Evolutionary conservation across 495 filamentous ascomycete species (phyloP).

Genomic region (Penicillium goetzii): DNA sequence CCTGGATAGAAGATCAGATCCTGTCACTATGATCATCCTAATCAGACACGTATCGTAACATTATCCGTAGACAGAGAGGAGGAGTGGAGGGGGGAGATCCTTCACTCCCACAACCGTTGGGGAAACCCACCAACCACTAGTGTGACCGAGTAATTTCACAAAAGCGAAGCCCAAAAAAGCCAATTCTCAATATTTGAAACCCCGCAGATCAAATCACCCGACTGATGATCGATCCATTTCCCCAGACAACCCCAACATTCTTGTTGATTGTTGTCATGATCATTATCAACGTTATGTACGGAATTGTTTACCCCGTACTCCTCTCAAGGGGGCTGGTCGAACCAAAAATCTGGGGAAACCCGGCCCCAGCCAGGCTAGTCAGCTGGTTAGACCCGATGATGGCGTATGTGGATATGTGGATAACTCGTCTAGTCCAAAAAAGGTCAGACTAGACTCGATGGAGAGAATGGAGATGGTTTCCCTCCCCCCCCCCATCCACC

Average conservation of each 20-base stretch:
- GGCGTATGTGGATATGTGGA: neutral
- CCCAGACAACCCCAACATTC: neutral
- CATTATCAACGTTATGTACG: neutral
- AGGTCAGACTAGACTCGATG: neutral
- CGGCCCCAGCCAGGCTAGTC: slow-evolving; percentile 9
- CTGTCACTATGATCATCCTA: neutral
- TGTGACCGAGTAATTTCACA: neutral
- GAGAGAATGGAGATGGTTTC: neutral
- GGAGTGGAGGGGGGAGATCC: neutral
- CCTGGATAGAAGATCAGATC: neutral
- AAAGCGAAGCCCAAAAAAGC: neutral
- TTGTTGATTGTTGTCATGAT: neutral
- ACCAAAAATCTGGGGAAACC: slow-evolving; percentile 33
- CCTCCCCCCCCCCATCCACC: neutral
- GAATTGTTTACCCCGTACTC: slow-evolving; percentile 1
- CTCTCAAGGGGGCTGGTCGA: slow-evolving; percentile 7
- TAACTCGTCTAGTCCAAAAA: neutral
- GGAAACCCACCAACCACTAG: neutral
- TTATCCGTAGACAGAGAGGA: neutral
- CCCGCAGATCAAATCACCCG: neutral
- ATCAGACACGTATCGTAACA: neutral
- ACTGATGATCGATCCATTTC: neutral
- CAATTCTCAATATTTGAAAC: neutral
- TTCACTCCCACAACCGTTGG: neutral
- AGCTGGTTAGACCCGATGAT: slow-evolving; percentile 7